Conservation (phyloP, 345 rosid genomes). For the Corymbia maculata region DNA sequence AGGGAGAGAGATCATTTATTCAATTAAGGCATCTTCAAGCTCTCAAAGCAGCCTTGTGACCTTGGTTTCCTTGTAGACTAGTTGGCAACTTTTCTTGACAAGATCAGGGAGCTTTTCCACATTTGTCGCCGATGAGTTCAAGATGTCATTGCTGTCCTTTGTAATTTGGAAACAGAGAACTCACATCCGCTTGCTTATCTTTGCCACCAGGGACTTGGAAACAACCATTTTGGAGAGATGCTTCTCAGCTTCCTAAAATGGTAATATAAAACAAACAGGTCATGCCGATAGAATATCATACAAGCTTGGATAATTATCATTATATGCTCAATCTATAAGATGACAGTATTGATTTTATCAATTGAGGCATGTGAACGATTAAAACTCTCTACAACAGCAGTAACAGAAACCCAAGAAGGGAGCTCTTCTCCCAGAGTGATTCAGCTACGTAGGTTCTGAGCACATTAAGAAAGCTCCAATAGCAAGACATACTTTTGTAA, state of each 20-base stretch:
- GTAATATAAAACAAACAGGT: background rate
- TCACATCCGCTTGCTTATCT: slow-evolving; percentile 77
- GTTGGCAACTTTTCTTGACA: slow-evolving; percentile 92
- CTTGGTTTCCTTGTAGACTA: slow-evolving; percentile 89
- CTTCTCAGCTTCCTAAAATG: slow-evolving; percentile 77
- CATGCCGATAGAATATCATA: background rate
- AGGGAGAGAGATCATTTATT: background rate
- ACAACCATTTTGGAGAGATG: slow-evolving; percentile 96
- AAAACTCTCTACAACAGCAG: no score
- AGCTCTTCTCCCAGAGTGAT: no score
- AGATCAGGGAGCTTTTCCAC: slow-evolving; percentile 93
- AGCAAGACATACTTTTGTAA: no score
- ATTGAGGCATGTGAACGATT: no score
- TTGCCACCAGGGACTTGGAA: slow-evolving; percentile 77
- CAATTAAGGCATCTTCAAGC: slow-evolving; percentile 21
- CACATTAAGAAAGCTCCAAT: no score
- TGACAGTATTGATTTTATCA: background rate
- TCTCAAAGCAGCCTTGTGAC: slow-evolving; percentile 67
- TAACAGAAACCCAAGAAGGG: no score
- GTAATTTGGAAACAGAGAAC: slow-evolving; percentile 64
- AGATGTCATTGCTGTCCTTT: slow-evolving; percentile 84
- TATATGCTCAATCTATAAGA: background rate
- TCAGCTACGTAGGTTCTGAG: no score
- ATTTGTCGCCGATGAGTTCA: slow-evolving; percentile 76
- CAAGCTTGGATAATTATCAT: no score